A percentile compares a stretch with the other conserved stretches of the same genome.
These are phyloP conservation scores for Xylaria nigripes DNA, from an alignment of 495 filamentous ascomycete species.

Conservation along the genomic window DNA sequence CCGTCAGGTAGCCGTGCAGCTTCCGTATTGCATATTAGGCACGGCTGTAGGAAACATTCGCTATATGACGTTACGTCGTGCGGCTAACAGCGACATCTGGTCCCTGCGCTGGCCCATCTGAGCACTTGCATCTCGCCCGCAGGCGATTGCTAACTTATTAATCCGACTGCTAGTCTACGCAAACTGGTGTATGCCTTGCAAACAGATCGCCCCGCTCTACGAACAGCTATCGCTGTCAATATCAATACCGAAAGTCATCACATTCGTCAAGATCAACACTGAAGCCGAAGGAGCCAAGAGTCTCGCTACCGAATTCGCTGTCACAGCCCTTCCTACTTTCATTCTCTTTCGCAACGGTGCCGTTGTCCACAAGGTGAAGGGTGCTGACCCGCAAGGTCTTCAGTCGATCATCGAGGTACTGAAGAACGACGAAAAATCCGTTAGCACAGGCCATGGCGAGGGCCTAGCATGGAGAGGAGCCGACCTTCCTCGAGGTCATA, in stretches of 20 bases:
- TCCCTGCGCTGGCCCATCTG: neutral
- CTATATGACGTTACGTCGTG: too few relatives aligned
- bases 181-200: slow-evolving; percentile 80
- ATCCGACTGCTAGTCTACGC: slow-evolving; percentile 60
- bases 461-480: slow-evolving; percentile 58
- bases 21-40: slow-evolving; percentile 4
- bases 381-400: slow-evolving; percentile 63
- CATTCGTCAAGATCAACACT: slow-evolving; percentile 81
- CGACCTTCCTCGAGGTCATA: slow-evolving; percentile 69
- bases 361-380: slow-evolving; percentile 56
- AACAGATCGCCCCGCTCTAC: slow-evolving; percentile 74
- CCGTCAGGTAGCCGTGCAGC: neutral
- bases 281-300: slow-evolving; percentile 57
- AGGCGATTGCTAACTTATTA: slow-evolving; percentile 19
- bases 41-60: too few relatives aligned
- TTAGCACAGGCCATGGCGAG: slow-evolving; percentile 38
- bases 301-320: slow-evolving; percentile 58
- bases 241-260: slow-evolving; percentile 63
- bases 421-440: slow-evolving; percentile 55
- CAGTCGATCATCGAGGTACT: slow-evolving; percentile 64
- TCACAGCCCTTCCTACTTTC: slow-evolving; percentile 80
- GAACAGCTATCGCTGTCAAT: slow-evolving; percentile 66
- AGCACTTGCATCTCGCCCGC: neutral
- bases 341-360: slow-evolving; percentile 75
- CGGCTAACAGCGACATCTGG: too few relatives aligned